Evolutionary conservation across 108 stramenopile genomes (phyloP), one percentile per base, ranked within the genome.

Genomic region (Skeletonema marinoi): DNA sequence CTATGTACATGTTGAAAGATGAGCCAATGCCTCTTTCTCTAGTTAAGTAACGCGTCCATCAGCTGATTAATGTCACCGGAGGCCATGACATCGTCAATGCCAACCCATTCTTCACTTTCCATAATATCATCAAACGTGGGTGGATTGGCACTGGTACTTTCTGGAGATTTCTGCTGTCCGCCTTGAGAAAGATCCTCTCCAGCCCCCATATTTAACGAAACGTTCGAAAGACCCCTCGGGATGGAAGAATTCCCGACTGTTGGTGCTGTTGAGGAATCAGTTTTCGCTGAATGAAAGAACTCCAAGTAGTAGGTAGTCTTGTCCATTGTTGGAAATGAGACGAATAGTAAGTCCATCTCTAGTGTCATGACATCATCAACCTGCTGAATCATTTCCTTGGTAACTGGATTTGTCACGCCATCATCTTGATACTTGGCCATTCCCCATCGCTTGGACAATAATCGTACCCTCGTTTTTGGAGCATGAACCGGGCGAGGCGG

Each of bases 91-190:
- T 56, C 56, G 30, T 30, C 33, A 30, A 51, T 59, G 38, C 54
- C 69, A 30, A 72, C 60, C 60, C 71, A 72, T 30, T 72, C 71
- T 3, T 72, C 71, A n/a, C 39, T 72, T 21, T 72, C 71, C 21
- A 73, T 60, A 36, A 73, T 54, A 50, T 65, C 63, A 51, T 73
- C 73, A 54, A 73, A 73, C 13, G 63, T 46, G 0, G 73, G 73
- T 44, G 73, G 71, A 10, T 61, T 71, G 7, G 41, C 17, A 29
- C 54, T 56, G 16, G 25, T 25, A 56, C 54, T 56, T 56, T 21
- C 54, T 2, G 54, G 54, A 56, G 54, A 56, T 25, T 19, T 19
- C 50, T 56, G 54, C 21, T 56, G 25, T 25, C 2, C 4, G 2
- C 9, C 6, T 56, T 29, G 25, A 8, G 54, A 25, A 56, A 56